Percentiles rank a stretch among this genome's conserved stretches.
These are phyloP conservation scores for Monosporozyma siamensis DNA, from an alignment of 805 yeast genomes.

Conservation along the genomic window DNA sequence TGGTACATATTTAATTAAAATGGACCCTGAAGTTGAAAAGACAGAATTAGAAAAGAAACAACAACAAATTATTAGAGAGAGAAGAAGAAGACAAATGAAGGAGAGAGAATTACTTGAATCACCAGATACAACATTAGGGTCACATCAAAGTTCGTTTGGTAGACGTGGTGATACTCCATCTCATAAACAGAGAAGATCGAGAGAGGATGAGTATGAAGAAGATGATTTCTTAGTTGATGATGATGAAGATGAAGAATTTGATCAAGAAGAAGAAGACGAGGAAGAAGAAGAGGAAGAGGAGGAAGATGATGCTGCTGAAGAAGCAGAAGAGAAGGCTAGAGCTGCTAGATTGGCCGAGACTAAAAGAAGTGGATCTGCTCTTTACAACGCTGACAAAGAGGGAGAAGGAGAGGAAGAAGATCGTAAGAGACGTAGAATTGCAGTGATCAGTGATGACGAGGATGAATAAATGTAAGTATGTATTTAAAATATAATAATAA, in stretches of 20 bases:
- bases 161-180: constrained; percentile 7
- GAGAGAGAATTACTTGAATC: constrained; percentile 45
- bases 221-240: constrained; percentile 31
- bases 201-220: constrained; percentile 27
- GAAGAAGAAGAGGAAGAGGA: constrained; percentile 35
- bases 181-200: constrained; percentile 8
- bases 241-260: constrained; percentile 27
- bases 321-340: constrained; percentile 42
- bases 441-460: constrained; percentile 33
- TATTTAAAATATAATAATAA: too few relatives aligned
- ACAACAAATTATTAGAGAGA: constrained; percentile 53
- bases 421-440: constrained; percentile 22
- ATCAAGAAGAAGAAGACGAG: constrained; percentile 22
- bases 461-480: constrained; percentile 25
- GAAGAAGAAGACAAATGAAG: constrained; percentile 50
- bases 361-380: constrained; percentile 47
- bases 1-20: constrained; percentile 33
- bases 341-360: constrained; percentile 50
- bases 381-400: constrained; percentile 34
- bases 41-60: constrained; percentile 59
- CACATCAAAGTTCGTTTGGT: constrained; percentile 13
- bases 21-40: constrained; percentile 65
- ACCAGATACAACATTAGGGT: constrained; percentile 28
- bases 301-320: constrained; percentile 41
- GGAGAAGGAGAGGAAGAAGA: constrained; percentile 29